A percentile compares a stretch with the other conserved stretches of the same genome.
Evolutionary conservation across 108 stramenopile genomes (phyloP).

Genomic region (Nitzschia palea): DNA sequence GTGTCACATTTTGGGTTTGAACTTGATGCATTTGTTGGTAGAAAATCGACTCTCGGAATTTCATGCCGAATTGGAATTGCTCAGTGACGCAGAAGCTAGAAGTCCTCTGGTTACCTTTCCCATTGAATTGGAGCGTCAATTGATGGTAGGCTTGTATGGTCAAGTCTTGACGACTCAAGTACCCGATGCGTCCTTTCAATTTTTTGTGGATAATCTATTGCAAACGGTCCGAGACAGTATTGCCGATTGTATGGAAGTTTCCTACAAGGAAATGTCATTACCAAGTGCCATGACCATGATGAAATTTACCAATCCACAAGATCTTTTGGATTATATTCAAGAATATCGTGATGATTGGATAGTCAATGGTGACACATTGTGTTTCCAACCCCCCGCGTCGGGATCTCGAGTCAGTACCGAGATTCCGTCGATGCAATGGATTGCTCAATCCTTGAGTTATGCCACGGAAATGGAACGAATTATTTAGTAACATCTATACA

Average conservation of each 20-base stretch:
- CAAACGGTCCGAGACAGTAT: slow-evolving; percentile 85
- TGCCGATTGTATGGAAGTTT: slow-evolving; percentile 86
- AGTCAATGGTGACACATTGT: slow-evolving; percentile 42
- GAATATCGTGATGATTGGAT: slow-evolving; percentile 87
- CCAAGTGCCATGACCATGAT: slow-evolving; percentile 76
- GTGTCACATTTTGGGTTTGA: slow-evolving; percentile 77
- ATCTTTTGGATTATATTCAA: slow-evolving; percentile 72
- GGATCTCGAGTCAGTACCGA: slow-evolving; percentile 62
- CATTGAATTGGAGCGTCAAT: slow-evolving; percentile 79
- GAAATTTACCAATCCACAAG: slow-evolving; percentile 65
- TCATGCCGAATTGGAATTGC: slow-evolving; percentile 85
- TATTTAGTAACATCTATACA: slow-evolving; percentile 47
- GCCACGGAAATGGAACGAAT: slow-evolving; percentile 93
- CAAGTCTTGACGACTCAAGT: slow-evolving; percentile 65
- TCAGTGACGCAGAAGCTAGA: slow-evolving; percentile 68
- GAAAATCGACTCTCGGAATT: slow-evolving; percentile 90
- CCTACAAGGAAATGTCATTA: slow-evolving; percentile 67
- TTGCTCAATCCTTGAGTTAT: slow-evolving; percentile 80
- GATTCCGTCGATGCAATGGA: slow-evolving; percentile 81
- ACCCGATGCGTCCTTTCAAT: slow-evolving; percentile 73
- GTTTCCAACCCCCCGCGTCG: slow-evolving; percentile 60
- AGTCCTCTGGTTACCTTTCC: slow-evolving; percentile 73
- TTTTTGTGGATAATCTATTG: slow-evolving; percentile 76
- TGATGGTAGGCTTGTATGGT: slow-evolving; percentile 89
- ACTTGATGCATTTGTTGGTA: slow-evolving; percentile 85